Conservation (phyloP, 2,329 filamentous ascomycete genomes). For the Aspergillus latus region DNA sequence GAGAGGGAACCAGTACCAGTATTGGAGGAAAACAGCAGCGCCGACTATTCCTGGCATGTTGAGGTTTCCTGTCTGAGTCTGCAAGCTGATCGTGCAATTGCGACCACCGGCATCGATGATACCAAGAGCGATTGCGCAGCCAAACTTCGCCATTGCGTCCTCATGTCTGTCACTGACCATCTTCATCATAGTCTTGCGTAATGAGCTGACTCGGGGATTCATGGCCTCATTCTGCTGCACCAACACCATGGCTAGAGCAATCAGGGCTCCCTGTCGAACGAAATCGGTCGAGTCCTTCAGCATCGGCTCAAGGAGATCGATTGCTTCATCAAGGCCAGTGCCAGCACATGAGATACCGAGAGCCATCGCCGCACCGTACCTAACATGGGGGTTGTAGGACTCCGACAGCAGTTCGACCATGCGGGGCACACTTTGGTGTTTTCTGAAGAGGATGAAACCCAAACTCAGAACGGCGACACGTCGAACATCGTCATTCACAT, state of each 20-base stretch:
- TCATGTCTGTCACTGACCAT: conserved; percentile 93
- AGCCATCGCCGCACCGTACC: conserved; percentile 97
- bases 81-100: conserved; percentile 96
- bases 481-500: conserved; percentile 96
- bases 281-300: conserved; percentile 99
- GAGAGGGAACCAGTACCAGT: conserved; percentile 99
- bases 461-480: conserved; percentile 96
- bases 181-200: conserved; percentile 92
- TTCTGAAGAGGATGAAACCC: conserved; percentile 97
- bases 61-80: conserved; percentile 96
- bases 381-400: conserved; percentile 97
- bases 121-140: conserved; percentile 86
- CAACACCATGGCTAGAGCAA: conserved; percentile 95
- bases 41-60: conserved; percentile 99
- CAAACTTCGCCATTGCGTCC: conserved; percentile 99
- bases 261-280: conserved; percentile 92
- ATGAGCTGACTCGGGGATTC: conserved; percentile 91
- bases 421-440: conserved; percentile 94
- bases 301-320: conserved; percentile 97
- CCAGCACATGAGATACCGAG: conserved; percentile 97
- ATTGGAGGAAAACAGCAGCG: conserved; percentile 97
- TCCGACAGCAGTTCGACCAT: conserved; percentile 99
- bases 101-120: conserved; percentile 97
- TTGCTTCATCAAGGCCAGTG: conserved; percentile 91
- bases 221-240: conserved; percentile 99